Percentiles rank a stretch among this genome's conserved stretches.
Conservation (phyloP, 192 early-diverging fungal species). For the Coemansia sp. region DNA sequence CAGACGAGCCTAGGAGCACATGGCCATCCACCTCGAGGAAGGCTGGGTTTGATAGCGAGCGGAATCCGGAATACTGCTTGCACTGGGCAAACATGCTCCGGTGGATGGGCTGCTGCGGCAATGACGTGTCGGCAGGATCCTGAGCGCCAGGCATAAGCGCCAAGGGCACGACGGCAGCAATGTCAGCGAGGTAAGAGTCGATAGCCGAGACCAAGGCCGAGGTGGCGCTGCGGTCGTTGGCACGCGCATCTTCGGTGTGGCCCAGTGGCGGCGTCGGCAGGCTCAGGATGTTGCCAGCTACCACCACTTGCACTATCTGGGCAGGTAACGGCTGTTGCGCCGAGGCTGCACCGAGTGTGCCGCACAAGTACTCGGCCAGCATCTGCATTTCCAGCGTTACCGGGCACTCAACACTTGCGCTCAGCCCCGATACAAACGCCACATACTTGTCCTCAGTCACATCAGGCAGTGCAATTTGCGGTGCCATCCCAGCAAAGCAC, state of each 20-base stretch:
- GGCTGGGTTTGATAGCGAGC: conserved; percentile 79
- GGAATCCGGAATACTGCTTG: conserved; percentile 60
- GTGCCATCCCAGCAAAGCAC: conserved; percentile 67
- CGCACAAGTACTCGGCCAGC: conserved; percentile 75
- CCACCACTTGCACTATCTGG: conserved; percentile 67
- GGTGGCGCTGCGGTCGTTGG: conserved; percentile 48
- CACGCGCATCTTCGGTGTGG: conserved; percentile 47
- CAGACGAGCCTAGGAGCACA: conserved; percentile 72
- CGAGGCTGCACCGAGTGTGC: conserved; percentile 59
- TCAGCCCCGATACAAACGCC: conserved; percentile 81
- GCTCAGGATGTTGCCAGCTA: conserved; percentile 72
- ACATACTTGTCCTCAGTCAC: conserved; percentile 61
- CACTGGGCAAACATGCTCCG: conserved; percentile 67
- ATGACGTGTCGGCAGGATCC: conserved; percentile 73
- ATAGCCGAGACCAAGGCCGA: conserved; percentile 55
- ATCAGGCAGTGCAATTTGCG: conserved; percentile 45
- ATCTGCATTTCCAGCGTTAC: conserved; percentile 65
- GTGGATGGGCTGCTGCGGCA: conserved; percentile 89
- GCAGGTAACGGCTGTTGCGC: conserved; percentile 10
- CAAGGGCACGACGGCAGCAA: conserved; percentile 61
- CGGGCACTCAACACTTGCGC: conserved; percentile 48
- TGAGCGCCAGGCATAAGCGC: conserved; percentile 77
- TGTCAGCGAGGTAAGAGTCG: conserved; percentile 65
- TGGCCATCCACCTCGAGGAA: conserved; percentile 65
- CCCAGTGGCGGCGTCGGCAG: conserved; percentile 45